Percentiles rank a stretch among this genome's conserved stretches.
Evolutionary conservation across 2,329 filamentous ascomycete species (phyloP).

Genomic region (Ophiocordyceps robertsii): DNA sequence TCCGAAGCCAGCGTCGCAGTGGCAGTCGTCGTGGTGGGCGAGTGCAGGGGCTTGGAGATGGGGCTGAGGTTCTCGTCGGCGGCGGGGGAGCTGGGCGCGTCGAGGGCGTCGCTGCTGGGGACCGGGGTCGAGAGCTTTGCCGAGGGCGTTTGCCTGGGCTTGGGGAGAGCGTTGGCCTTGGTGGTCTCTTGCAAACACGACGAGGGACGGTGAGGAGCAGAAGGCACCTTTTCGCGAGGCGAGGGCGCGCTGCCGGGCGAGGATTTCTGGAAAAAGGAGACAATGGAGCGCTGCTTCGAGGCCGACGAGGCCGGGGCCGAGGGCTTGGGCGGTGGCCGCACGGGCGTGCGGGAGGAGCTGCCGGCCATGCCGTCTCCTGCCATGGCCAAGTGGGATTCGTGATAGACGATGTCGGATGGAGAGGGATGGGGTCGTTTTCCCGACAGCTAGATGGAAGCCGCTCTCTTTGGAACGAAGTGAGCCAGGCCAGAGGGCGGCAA

Average conservation of each 20-base stretch:
- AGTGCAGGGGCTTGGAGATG: constrained; percentile 35
- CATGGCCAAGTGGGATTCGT: constrained; percentile 10
- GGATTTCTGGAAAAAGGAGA: constrained; percentile 31
- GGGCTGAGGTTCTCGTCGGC: constrained; percentile 40
- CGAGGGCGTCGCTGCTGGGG: constrained; percentile 65
- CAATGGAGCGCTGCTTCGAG: constrained; percentile 27
- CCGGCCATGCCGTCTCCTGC: constrained; percentile 13
- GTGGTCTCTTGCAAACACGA: constrained; percentile 27
- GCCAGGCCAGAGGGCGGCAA: no score
- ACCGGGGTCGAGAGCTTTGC: constrained; percentile 48
- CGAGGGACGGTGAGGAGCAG: constrained; percentile 16
- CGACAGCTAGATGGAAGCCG: no score
- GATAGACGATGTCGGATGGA: no score
- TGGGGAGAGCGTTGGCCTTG: constrained; percentile 25
- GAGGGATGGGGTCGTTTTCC: no score
- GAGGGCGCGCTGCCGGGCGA: constrained; percentile 19
- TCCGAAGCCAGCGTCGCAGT: constrained; percentile 18
- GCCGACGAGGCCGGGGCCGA: constrained; percentile 15
- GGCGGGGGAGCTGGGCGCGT: constrained; percentile 50
- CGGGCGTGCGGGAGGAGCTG: constrained; percentile 18
- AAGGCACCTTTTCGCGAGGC: constrained; percentile 17
- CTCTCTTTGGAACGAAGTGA: no score
- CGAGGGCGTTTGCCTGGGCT: constrained; percentile 28
- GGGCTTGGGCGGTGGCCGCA: constrained; percentile 14
- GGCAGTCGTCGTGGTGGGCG: constrained; percentile 23